Evolutionary conservation across 208 protist genomes (phyloP).

Genomic region (Trypanosoma lewisi): DNA sequence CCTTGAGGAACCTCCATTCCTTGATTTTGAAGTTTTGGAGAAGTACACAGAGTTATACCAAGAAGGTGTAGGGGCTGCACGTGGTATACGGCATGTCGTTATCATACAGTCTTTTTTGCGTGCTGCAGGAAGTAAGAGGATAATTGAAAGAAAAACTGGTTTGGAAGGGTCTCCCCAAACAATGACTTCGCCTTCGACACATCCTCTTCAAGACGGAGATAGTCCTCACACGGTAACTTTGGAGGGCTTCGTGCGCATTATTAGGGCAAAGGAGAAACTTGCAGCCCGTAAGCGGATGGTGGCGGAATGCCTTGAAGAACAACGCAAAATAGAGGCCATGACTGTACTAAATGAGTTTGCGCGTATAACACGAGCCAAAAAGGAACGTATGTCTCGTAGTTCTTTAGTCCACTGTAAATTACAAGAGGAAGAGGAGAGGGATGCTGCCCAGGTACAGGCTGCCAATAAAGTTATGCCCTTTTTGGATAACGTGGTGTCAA

Average conservation of each 20-base stretch:
- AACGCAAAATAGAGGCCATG: neutral
- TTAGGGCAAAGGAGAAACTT: slow-evolving; percentile 6
- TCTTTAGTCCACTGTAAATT: neutral
- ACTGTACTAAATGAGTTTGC: slow-evolving; percentile 2
- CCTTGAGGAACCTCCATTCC: slow-evolving; percentile 15
- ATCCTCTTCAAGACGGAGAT: no score
- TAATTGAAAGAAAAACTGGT: neutral
- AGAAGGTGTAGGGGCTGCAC: neutral
- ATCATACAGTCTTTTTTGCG: slow-evolving; percentile 17
- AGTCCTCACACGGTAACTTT: neutral
- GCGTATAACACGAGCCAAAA: slow-evolving; percentile 9
- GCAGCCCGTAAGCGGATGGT: neutral
- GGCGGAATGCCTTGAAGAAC: neutral
- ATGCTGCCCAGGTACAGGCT: neutral
- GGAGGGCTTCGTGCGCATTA: slow-evolving; percentile 8
- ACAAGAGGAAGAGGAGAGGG: neutral
- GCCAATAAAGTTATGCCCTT: neutral
- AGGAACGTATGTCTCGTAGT: slow-evolving; percentile 2
- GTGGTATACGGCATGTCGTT: neutral
- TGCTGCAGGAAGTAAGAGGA: slow-evolving; percentile 1
- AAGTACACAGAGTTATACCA: slow-evolving; percentile 3
- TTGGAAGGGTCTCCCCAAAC: neutral
- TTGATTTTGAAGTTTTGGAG: slow-evolving; percentile 14
- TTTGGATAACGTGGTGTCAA: neutral
- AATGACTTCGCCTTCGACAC: neutral